Evolutionary conservation across 495 filamentous ascomycete genomes (phyloP).

Genomic region (Aspergillus taichungensis): DNA sequence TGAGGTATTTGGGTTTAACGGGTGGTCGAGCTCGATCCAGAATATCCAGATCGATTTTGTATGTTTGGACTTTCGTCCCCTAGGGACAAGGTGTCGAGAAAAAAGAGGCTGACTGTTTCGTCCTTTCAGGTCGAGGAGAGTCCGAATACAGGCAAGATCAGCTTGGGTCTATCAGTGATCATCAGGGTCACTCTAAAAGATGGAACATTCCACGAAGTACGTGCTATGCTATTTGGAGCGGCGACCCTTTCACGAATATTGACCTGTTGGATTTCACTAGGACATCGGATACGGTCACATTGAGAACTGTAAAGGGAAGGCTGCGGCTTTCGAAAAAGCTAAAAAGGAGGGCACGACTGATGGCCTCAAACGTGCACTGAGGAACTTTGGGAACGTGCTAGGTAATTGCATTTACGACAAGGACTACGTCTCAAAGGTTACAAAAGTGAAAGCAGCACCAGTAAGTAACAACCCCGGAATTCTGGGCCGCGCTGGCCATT

Average conservation of each 20-base stretch:
- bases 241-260: background rate
- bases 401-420: slow-evolving; percentile 98
- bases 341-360: slow-evolving; percentile 98
- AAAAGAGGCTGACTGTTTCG: slow-evolving; percentile 11
- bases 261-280: slow-evolving; percentile 21
- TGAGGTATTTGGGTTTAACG: slow-evolving; percentile 97
- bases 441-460: slow-evolving; percentile 64
- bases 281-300: slow-evolving; percentile 94
- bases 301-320: slow-evolving; percentile 91
- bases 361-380: slow-evolving; percentile 77
- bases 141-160: slow-evolving; percentile 56
- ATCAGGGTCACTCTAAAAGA: slow-evolving; percentile 83
- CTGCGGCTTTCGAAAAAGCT: slow-evolving; percentile 89
- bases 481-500: background rate
- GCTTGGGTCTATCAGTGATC: slow-evolving; percentile 75
- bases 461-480: slow-evolving; percentile 22
- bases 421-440: slow-evolving; percentile 75
- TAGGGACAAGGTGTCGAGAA: slow-evolving; percentile 3
- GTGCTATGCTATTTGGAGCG: background rate
- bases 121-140: slow-evolving; percentile 51
- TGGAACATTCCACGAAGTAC: slow-evolving; percentile 83
- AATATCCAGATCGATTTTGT: slow-evolving; percentile 90
- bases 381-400: slow-evolving; percentile 91
- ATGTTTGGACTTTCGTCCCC: slow-evolving; percentile 9
- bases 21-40: slow-evolving; percentile 87